Base-by-base conservation (phyloP, 2,329 filamentous ascomycete genomes). In the Pyrenophora graminea region DNA sequence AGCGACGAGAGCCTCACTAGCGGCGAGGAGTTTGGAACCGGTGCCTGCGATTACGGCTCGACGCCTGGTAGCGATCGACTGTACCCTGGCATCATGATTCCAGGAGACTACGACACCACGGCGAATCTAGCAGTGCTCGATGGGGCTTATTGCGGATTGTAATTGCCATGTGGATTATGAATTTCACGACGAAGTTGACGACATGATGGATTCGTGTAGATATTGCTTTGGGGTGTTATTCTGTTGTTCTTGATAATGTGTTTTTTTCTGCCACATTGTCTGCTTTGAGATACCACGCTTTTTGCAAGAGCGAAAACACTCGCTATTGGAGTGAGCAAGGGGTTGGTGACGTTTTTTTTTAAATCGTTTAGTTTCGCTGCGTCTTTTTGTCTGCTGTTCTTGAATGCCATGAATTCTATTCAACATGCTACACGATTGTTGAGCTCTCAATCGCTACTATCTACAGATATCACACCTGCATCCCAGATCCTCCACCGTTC, bases 1-100 rank as follows among this genome's bases (percentile, higher is more conserved):
- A 84, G 81, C 5, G 82, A 85, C 39, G 83, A 85, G 64, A 84
- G 82, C 51, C 61, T 84, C 50, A 83, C 77, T 13, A 82, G 81
- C 13, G 79, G 82, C 2, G 78, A 79, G 45, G 69, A 74, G 39
- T 74, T 74, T 53, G 68, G 63, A 30, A 65, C 59, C 30, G 64
- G 61, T 18, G 44, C 52, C n/a, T 67, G 60, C 27, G 68, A 71
- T 2, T 68, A 61, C 34, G 65, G 59, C 1, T 60, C 62, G 6
- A 66, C 67, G 18, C 65, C 68, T 7, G 61, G 65, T 3, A 67
- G 64, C 43, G 70, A 73, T 27, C 57, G 61, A 23, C 48, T 70
- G n/a, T 74, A 71, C 40, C 59, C 64, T 23, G 64, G 68, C 10
- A 71, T 73, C 30, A 66, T 72, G 62, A 71, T 74, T 38, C 70